These are phyloP conservation scores for Kwoniella sp. DNA, from an alignment of 768 basidiomycete genomes.

Conservation along the genomic window DNA sequence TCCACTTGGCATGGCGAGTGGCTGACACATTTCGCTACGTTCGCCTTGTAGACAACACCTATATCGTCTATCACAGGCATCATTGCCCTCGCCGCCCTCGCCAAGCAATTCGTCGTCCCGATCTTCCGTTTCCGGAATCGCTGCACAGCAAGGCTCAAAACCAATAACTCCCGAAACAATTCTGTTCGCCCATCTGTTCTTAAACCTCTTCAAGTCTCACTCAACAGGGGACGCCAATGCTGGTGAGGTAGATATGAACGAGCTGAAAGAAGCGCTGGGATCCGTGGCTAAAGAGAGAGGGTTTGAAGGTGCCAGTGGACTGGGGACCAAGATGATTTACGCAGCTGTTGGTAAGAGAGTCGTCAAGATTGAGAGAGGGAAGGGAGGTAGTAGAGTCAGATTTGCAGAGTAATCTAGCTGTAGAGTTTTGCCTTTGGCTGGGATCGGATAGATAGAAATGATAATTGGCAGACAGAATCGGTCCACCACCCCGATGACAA, in stretches of 20 bases:
- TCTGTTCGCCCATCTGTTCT: conserved; percentile 37
- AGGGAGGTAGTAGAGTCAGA: conserved; percentile 25
- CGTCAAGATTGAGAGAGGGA: conserved; percentile 46
- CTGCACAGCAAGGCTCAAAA: conserved; percentile 2
- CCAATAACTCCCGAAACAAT: conserved; percentile 40
- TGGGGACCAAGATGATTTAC: conserved; percentile 48
- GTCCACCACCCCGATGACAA: no score
- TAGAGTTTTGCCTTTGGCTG: no score
- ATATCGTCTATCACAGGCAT: conserved; percentile 27
- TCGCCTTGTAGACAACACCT: conserved; percentile 41
- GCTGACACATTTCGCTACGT: no score
- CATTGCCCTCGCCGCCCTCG: conserved; percentile 29
- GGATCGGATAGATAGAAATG: no score
- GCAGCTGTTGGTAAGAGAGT: conserved; percentile 44
- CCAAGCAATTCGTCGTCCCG: conserved; percentile 32
- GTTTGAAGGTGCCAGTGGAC: conserved; percentile 30
- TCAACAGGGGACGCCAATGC: background rate
- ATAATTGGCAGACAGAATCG: no score
- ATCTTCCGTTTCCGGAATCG: conserved; percentile 35
- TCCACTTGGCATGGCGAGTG: no score
- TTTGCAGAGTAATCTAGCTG: conserved; percentile 36
- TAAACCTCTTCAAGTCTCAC: conserved; percentile 23
- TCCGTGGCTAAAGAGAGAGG: conserved; percentile 36
- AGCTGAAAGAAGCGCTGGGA: conserved; percentile 40
- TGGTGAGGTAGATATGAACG: conserved; percentile 27